Evolutionary conservation across 345 rosid genomes (phyloP), one percentile per base, ranked within the genome.

Genomic region (Alliaria petiolata): DNA sequence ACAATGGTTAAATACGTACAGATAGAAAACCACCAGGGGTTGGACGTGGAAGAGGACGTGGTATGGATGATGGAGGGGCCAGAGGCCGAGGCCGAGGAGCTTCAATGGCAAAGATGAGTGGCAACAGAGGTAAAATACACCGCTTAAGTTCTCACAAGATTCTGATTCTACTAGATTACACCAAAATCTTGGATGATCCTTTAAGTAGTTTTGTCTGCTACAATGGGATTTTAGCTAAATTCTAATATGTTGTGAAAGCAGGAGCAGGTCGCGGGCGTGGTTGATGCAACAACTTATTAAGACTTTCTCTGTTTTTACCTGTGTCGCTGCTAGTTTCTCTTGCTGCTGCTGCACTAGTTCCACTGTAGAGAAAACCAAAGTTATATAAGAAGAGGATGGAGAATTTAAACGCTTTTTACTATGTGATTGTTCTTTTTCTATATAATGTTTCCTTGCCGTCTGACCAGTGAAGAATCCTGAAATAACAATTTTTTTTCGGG

Each of bases 11-110:
- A 28, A 69, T 44, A 52, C 65, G 14, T 39, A 17, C 79, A 77
- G 77, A 77, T 70, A 66, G 83, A 44, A 77, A 74, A 69, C 77
- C 76, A 49, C 74, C 79, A 59, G 81, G 77, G 19, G 71, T 74
- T 40, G 77, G 77, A 51, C 60, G 71, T 28, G 81, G 77, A 74
- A 81, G 77, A 70, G 77, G 81, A 34, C 66, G 62, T 26, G 80
- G 78, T 49, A 7, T 75, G 56, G 82, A 75, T 15, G 80, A 78
- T 68, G 78, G 80, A 50, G 75, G 44, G 14, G 71, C 69, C 45
- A 74, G 69, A 70, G 77, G 79, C 33, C 17, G 66, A 47, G 79
- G 76, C 26, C 49, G 73, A 59, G 81, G 72, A 66, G 61, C 47
- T 31, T 42, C 70, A 45, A 52, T 67, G 54, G 71, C 65, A 20